phyloP scores from a whole-genome alignment of 768 basidiomycete species.

The Daedaleopsis nitida region DNA sequence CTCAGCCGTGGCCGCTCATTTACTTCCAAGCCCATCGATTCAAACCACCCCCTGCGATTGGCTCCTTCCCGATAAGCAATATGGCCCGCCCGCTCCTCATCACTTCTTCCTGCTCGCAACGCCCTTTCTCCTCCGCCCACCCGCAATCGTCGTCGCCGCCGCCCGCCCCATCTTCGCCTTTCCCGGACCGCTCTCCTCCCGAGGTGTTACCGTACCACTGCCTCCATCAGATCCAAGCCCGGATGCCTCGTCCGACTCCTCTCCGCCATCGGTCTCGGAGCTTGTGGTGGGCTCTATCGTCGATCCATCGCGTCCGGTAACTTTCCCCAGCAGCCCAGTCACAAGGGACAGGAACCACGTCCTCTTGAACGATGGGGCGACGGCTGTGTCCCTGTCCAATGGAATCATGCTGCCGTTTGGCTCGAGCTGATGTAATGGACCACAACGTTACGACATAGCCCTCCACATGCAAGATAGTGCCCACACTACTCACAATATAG shows the following conservation, averaged over 20 bases:
- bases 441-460: conserved; percentile 14
- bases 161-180: conserved; percentile 30
- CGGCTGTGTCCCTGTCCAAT: conserved; percentile 61
- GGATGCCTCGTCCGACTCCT: conserved; percentile 43
- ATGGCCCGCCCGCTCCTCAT: not conserved
- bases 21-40: not conserved
- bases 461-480: not conserved
- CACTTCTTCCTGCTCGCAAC: conserved; percentile 48
- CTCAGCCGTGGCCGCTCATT: not conserved
- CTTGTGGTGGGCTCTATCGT: conserved; percentile 11
- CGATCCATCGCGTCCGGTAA: conserved; percentile 18
- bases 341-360: conserved; percentile 73
- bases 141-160: conserved; percentile 51
- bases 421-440: conserved; percentile 50
- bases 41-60: not conserved
- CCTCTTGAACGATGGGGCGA: conserved; percentile 53
- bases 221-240: conserved; percentile 48
- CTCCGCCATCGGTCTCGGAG: conserved; percentile 25
- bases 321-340: conserved; percentile 31
- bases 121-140: conserved; percentile 65
- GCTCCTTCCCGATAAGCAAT: conserved; percentile 2
- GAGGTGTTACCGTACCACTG: conserved; percentile 42
- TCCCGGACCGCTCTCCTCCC: conserved; percentile 27
- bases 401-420: conserved; percentile 56
- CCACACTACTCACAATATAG: conserved; percentile 60